These are phyloP conservation scores for Penicillium salamii DNA, from an alignment of 495 filamentous ascomycete species.

Conservation along the genomic window DNA sequence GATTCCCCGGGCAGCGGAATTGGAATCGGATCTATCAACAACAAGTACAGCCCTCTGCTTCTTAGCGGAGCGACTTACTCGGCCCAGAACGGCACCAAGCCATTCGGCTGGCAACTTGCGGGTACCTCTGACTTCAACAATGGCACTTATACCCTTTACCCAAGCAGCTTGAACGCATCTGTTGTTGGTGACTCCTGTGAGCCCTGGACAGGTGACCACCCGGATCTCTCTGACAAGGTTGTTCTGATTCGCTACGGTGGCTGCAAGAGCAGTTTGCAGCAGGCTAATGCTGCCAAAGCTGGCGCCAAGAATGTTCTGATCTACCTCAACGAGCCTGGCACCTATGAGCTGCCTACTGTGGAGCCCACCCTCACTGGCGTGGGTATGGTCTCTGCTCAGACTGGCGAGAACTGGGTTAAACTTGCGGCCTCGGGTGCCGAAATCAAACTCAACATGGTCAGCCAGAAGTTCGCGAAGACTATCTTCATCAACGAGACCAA, in stretches of 20 bases:
- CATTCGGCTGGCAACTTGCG: conserved; percentile 15
- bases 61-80: conserved; percentile 12
- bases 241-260: conserved; percentile 54
- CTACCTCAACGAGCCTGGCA: conserved; percentile 42
- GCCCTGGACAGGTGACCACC: conserved; percentile 41
- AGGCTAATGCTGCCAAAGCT: conserved; percentile 43
- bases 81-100: conserved; percentile 9
- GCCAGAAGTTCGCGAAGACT: conserved; percentile 14
- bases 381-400: conserved; percentile 30
- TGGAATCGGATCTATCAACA: conserved; percentile 56
- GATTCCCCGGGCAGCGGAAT: conserved; percentile 41
- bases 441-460: conserved; percentile 31
- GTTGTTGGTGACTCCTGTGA: conserved; percentile 44
- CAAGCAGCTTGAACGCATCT: conserved; percentile 47
- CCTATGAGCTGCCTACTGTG: conserved; percentile 12
- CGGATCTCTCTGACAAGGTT: conserved; percentile 49
- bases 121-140: conserved; percentile 13
- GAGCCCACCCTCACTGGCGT: conserved; percentile 11
- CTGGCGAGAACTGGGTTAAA: conserved; percentile 49
- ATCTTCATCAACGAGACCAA: conserved; percentile 13
- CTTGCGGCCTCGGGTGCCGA: conserved; percentile 42
- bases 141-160: conserved; percentile 37
- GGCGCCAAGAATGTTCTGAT: conserved; percentile 54
- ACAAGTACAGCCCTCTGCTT: conserved; percentile 30
- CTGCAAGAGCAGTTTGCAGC: conserved; percentile 49